Evolutionary conservation across 306 rosid genomes (phyloP).

Genomic region (Vigna hirtella): DNA sequence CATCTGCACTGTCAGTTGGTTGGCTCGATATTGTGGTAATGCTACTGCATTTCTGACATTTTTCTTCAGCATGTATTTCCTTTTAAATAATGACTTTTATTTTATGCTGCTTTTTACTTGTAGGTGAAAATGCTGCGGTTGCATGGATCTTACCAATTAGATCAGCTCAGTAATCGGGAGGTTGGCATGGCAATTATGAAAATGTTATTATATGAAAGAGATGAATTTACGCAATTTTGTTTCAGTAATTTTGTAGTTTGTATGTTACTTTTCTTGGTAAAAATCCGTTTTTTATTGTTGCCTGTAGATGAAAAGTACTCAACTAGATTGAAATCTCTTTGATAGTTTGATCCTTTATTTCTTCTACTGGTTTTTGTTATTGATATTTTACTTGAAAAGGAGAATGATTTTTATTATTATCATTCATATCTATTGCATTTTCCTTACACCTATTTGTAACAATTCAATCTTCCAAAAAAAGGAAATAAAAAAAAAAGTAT

Average conservation of each 20-base stretch:
- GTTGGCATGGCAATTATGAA: conserved; percentile 60
- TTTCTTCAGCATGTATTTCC: conserved; percentile 40
- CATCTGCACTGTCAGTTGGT: conserved; percentile 89
- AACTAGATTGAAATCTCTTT: conserved; percentile 15
- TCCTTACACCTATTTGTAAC: too few species aligned
- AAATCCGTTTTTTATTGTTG: neutral
- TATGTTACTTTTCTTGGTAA: conserved; percentile 17
- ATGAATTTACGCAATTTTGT: conserved; percentile 24
- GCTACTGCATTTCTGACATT: conserved; percentile 38
- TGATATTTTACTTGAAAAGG: neutral
- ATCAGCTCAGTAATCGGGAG: conserved; percentile 90
- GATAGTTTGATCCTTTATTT: neutral
- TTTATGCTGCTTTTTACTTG: conserved; percentile 46
- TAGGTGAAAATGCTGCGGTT: conserved; percentile 91
- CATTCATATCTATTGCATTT: too few species aligned
- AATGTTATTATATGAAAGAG: conserved; percentile 17
- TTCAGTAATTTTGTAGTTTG: conserved; percentile 34
- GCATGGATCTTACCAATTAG: conserved; percentile 89
- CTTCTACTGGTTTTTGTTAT: neutral
- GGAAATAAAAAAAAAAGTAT: too few species aligned
- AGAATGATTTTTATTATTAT: too few species aligned
- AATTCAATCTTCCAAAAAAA: too few species aligned
- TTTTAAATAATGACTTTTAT: conserved; percentile 29
- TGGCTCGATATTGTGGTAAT: conserved; percentile 91
- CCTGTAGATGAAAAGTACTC: neutral